Evolutionary conservation across 768 basidiomycete species (phyloP).

Genomic region (Strobilomyces echinocephalus): DNA sequence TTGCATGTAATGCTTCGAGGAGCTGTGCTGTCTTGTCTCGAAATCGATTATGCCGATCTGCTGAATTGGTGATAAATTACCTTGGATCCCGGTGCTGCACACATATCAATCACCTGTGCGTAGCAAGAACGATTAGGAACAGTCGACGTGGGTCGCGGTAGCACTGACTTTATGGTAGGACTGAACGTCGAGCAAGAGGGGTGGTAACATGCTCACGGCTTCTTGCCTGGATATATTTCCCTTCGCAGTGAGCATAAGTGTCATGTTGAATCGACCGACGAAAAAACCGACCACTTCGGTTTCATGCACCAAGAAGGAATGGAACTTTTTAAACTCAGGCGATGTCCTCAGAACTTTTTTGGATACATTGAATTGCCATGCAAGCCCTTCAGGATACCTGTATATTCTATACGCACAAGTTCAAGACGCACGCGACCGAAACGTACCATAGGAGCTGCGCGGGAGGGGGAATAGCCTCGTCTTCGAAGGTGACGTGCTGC

Average conservation of each 20-base stretch:
- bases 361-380: constrained; percentile 93
- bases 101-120: constrained; percentile 86
- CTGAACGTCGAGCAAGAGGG: constrained; percentile 88
- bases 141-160: neutral
- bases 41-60: neutral
- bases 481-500: constrained; percentile 71
- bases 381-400: constrained; percentile 93
- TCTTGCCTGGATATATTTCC: constrained; percentile 96
- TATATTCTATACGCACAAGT: neutral
- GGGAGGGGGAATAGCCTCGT: constrained; percentile 69
- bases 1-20: constrained; percentile 75
- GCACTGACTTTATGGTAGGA: constrained; percentile 74
- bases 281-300: constrained; percentile 82
- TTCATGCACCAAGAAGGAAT: constrained; percentile 94
- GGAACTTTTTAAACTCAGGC: constrained; percentile 90
- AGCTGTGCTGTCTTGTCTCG: constrained; percentile 79
- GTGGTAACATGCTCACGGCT: constrained; percentile 99
- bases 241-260: constrained; percentile 35
- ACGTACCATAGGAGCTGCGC: constrained; percentile 78
- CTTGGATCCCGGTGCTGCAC: constrained; percentile 97
- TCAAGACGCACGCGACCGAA: neutral
- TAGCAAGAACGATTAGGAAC: neutral
- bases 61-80: constrained; percentile 31
- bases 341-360: constrained; percentile 85
- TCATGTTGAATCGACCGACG: neutral